phyloP scores from a whole-genome alignment of 768 basidiomycete genomes.

The Cyathus striatus region DNA sequence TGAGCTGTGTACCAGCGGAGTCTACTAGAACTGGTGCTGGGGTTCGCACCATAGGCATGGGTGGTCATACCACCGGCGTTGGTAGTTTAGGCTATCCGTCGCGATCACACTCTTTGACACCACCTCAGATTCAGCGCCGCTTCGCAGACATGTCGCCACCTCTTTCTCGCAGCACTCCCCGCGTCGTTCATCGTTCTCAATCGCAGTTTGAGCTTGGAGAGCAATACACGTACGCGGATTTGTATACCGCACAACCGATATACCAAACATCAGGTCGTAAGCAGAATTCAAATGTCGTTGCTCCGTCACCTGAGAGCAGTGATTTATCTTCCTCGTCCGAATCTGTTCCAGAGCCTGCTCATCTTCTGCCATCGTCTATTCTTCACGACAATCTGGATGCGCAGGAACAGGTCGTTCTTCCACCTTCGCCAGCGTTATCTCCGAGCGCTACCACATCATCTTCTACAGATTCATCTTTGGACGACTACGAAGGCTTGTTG shows the following conservation, averaged over 20 bases:
- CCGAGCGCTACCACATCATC: slow-evolving; percentile 36
- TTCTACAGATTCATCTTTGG: slow-evolving; percentile 63
- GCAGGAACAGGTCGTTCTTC: slow-evolving; percentile 21
- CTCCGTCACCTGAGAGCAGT: slow-evolving; percentile 25
- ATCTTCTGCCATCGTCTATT: slow-evolving; percentile 74
- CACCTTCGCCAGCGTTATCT: slow-evolving; percentile 47
- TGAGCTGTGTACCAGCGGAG: too few species aligned
- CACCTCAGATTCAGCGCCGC: slow-evolving; percentile 35
- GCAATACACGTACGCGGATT: slow-evolving; percentile 28
- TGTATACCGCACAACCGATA: slow-evolving; percentile 41
- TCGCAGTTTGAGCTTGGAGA: slow-evolving; percentile 45
- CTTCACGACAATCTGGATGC: slow-evolving; percentile 74
- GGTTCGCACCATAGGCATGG: background rate
- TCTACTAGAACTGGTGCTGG: background rate
- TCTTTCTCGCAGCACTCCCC: slow-evolving; percentile 12
- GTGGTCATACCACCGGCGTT: background rate
- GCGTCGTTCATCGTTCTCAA: slow-evolving; percentile 42
- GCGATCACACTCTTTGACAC: slow-evolving; percentile 42
- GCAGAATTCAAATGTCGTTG: slow-evolving; percentile 32
- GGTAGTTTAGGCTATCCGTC: slow-evolving; percentile 12
- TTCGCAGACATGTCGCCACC: slow-evolving; percentile 29
- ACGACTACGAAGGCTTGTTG: slow-evolving; percentile 44
- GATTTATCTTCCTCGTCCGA: background rate
- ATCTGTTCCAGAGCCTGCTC: slow-evolving; percentile 34
- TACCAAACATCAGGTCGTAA: slow-evolving; percentile 63